Evolutionary conservation across 2,329 filamentous ascomycete genomes (phyloP).

Genomic region (Seiridium cupressi): DNA sequence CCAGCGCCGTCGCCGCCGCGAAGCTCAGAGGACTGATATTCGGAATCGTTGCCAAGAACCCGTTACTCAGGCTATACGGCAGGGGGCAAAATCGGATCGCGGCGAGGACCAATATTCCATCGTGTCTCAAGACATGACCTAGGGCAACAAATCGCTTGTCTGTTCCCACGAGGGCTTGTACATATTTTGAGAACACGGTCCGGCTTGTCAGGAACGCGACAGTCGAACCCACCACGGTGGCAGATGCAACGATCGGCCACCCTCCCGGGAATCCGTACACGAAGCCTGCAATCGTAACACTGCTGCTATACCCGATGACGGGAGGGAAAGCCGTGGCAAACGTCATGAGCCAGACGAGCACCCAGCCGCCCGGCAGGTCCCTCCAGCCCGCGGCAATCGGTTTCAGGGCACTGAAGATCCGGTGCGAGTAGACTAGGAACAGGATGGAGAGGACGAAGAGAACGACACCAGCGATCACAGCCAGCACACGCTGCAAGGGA

Average conservation of each 20-base stretch:
- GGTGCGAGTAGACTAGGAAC: constrained; percentile 75
- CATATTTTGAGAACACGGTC: constrained; percentile 74
- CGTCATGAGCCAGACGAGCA: constrained; percentile 72
- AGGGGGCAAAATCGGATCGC: constrained; percentile 92
- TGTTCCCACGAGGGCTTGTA: constrained; percentile 74
- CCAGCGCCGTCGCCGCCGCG: constrained; percentile 76
- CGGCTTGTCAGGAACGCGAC: constrained; percentile 78
- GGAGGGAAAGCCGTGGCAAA: constrained; percentile 83
- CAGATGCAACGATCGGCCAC: constrained; percentile 80
- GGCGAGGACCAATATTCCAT: constrained; percentile 83
- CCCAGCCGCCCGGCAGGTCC: constrained; percentile 67
- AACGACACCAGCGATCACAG: constrained; percentile 48
- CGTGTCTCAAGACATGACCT: constrained; percentile 81
- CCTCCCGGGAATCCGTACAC: constrained; percentile 60
- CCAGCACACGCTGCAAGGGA: constrained; percentile 59
- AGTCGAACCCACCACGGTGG: constrained; percentile 75
- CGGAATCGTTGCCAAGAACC: constrained; percentile 89
- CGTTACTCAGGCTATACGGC: constrained; percentile 91
- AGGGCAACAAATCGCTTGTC: constrained; percentile 89
- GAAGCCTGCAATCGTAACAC: constrained; percentile 53
- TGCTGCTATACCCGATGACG: constrained; percentile 81
- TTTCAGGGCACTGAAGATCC: constrained; percentile 72
- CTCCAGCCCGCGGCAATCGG: constrained; percentile 78
- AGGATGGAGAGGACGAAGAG: constrained; percentile 59
- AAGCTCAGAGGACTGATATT: constrained; percentile 77